phyloP scores from a whole-genome alignment of 2,329 filamentous ascomycete genomes.

The Setomelanomma holmii region DNA sequence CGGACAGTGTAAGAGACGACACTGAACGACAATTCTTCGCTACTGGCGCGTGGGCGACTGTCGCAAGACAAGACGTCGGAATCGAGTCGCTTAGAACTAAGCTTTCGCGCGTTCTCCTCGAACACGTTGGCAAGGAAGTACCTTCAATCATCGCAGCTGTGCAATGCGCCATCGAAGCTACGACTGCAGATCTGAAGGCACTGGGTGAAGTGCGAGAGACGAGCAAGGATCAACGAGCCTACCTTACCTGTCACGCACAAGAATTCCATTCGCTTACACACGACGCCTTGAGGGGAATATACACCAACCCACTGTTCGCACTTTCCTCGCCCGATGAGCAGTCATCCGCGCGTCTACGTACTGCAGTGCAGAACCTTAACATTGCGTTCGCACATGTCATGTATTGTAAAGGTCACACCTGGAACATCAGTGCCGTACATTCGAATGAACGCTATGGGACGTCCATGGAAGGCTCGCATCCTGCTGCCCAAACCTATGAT shows the following conservation, averaged over 20 bases:
- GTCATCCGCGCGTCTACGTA: constrained; percentile 40
- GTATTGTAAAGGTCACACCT: constrained; percentile 35
- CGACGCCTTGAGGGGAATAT: constrained; percentile 30
- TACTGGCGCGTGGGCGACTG: constrained; percentile 21
- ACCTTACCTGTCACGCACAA: constrained; percentile 27
- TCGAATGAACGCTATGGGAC: neutral
- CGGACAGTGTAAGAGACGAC: constrained; percentile 31
- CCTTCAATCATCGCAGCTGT: constrained; percentile 29
- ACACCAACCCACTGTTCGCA: constrained; percentile 32
- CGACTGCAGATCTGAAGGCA: constrained; percentile 19
- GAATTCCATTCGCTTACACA: constrained; percentile 27
- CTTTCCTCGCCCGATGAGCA: constrained; percentile 9
- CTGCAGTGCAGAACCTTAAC: constrained; percentile 35
- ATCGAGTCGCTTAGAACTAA: constrained; percentile 37
- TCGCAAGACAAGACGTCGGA: constrained; percentile 32
- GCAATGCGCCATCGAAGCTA: constrained; percentile 17
- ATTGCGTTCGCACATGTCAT: constrained; percentile 32
- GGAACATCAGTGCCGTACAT: constrained; percentile 18
- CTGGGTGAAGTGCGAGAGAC: constrained; percentile 29
- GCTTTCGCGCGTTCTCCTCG: constrained; percentile 38
- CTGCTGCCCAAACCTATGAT: constrained; percentile 15
- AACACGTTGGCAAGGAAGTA: constrained; percentile 40
- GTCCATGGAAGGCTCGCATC: neutral
- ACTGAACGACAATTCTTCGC: constrained; percentile 33
- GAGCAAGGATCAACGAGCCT: constrained; percentile 26